Percentiles rank a stretch among this genome's conserved stretches.
These are phyloP conservation scores for Cladosporium phlei DNA, from an alignment of 2,329 filamentous ascomycete genomes.

Conservation along the genomic window DNA sequence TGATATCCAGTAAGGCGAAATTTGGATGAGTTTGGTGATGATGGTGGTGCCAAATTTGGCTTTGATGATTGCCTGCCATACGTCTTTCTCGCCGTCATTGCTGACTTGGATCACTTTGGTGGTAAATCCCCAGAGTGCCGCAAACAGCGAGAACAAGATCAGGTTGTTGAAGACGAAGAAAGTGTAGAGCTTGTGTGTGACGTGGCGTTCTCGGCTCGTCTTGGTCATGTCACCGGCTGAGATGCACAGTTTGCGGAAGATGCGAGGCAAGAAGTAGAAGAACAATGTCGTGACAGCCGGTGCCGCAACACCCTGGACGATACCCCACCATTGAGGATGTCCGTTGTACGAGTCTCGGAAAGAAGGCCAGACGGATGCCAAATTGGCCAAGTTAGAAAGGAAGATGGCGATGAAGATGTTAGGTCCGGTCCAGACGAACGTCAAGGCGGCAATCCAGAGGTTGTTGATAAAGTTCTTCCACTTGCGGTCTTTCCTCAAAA, in stretches of 20 bases:
- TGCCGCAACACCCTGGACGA: constrained; percentile 86
- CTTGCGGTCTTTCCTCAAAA: constrained; percentile 63
- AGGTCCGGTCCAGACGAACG: constrained; percentile 79
- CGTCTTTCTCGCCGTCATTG: constrained; percentile 49
- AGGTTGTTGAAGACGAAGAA: constrained; percentile 99
- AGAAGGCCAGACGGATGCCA: constrained; percentile 71
- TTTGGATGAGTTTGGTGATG: constrained; percentile 70
- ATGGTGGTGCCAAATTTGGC: constrained; percentile 45
- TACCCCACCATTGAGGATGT: constrained; percentile 69
- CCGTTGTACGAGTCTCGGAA: constrained; percentile 63
- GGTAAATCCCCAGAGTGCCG: constrained; percentile 71
- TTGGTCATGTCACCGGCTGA: constrained; percentile 85
- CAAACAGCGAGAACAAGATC: constrained; percentile 88
- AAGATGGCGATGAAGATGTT: constrained; percentile 96
- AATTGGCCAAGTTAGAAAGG: constrained; percentile 75
- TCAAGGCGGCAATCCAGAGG: constrained; percentile 76
- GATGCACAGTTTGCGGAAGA: constrained; percentile 83
- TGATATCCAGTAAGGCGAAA: constrained; percentile 90
- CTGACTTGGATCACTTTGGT: constrained; percentile 59
- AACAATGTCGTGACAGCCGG: constrained; percentile 82
- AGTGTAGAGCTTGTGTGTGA: constrained; percentile 81
- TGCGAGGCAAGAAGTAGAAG: constrained; percentile 81
- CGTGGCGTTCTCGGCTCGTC: constrained; percentile 85
- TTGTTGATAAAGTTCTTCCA: constrained; percentile 75
- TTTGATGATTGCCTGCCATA: constrained; percentile 64